These are phyloP conservation scores for Plasmodium coatneyi DNA, from an alignment of 169 alveolate genomes.

Conservation along the genomic window DNA sequence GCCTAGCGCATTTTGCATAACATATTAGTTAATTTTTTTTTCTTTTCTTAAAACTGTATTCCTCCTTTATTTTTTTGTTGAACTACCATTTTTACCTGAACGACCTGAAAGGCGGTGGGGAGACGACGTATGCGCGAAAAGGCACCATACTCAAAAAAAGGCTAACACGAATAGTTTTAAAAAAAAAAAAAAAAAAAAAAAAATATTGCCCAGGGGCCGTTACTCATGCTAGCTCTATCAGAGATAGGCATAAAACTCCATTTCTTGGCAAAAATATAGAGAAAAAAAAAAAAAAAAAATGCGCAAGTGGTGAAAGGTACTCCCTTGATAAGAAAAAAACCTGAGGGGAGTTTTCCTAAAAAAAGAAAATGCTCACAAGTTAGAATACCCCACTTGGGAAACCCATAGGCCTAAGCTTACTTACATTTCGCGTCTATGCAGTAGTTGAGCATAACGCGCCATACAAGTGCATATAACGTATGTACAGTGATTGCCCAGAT, in stretches of 20 bases:
- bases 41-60: background rate
- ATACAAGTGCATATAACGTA: background rate
- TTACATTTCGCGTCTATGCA: background rate
- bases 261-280: background rate
- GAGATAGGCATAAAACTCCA: background rate
- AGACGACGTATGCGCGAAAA: background rate
- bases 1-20: background rate
- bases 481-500: background rate
- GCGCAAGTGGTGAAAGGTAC: background rate
- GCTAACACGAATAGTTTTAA: background rate
- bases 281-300: background rate
- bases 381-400: background rate
- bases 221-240: background rate
- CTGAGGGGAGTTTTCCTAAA: background rate
- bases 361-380: background rate
- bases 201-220: background rate
- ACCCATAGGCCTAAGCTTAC: background rate
- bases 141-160: background rate
- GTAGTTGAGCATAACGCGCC: background rate
- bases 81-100: background rate
- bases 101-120: background rate
- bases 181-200: background rate
- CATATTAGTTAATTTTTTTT: background rate
- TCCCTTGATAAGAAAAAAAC: background rate
- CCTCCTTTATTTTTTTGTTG: background rate